Conservation (phyloP, 768 basidiomycete genomes). For the Russula sp. region DNA sequence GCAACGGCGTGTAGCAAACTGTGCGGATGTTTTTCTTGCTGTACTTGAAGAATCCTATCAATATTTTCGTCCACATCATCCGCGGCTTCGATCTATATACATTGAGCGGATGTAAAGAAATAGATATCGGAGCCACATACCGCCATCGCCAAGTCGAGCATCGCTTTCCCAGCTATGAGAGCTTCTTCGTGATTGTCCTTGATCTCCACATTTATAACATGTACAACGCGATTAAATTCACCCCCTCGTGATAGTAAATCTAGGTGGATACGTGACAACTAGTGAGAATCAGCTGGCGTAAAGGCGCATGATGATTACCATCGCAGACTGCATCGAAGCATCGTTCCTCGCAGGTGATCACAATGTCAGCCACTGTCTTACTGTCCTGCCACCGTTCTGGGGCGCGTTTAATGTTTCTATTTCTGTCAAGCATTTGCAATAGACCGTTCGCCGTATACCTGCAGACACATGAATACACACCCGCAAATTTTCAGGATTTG, state of each 20-base stretch:
- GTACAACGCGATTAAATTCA: constrained; percentile 90
- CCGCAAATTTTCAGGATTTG: constrained; percentile 1
- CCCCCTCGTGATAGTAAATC: constrained; percentile 87
- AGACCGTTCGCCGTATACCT: constrained; percentile 95
- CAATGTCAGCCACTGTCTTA: constrained; percentile 85
- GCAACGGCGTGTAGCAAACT: constrained; percentile 86
- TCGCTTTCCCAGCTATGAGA: constrained; percentile 90
- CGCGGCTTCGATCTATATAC: constrained; percentile 74
- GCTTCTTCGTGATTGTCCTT: constrained; percentile 99
- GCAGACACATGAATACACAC: constrained; percentile 6
- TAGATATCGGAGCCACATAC: constrained; percentile 49
- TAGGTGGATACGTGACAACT: constrained; percentile 35
- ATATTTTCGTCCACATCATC: constrained; percentile 91
- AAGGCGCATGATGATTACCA: constrained; percentile 51
- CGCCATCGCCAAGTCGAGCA: constrained; percentile 84
- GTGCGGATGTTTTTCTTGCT: constrained; percentile 91
- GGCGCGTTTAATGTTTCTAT: constrained; percentile 84
- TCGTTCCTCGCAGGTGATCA: constrained; percentile 98
- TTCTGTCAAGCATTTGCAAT: constrained; percentile 94
- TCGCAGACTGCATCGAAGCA: constrained; percentile 99
- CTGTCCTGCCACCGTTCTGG: constrained; percentile 98
- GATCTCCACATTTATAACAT: constrained; percentile 96
- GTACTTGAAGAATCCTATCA: constrained; percentile 74
- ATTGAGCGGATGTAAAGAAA: neutral
- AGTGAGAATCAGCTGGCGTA: constrained; percentile 20